phyloP scores from a whole-genome alignment of 805 yeast species.

The Saccharomycopsis javanensis region DNA sequence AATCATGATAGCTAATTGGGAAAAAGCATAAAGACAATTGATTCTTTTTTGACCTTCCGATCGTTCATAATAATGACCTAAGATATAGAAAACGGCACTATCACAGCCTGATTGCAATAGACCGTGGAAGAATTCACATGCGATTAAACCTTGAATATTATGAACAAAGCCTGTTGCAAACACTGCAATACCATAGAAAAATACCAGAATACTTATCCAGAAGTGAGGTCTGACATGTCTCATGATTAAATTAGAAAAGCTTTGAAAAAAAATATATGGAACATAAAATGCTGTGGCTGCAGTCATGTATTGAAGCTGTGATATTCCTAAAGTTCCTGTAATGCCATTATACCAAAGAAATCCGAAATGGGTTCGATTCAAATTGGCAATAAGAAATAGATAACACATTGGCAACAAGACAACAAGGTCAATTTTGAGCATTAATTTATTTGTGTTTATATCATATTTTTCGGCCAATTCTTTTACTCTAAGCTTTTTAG shows the following conservation, averaged over 20 bases:
- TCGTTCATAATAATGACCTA: conserved; percentile 34
- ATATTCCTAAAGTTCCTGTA: conserved; percentile 39
- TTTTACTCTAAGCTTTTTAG: conserved; percentile 19
- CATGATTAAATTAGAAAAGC: conserved; percentile 30
- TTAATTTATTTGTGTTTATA: conserved; percentile 41
- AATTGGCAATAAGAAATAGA: conserved; percentile 56
- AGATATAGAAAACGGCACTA: conserved; percentile 37
- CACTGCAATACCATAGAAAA: conserved; percentile 32
- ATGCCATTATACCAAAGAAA: conserved; percentile 62
- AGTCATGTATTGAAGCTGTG: conserved; percentile 49
- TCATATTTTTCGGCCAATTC: conserved; percentile 33
- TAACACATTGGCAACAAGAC: conserved; percentile 63
- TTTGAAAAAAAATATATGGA: conserved; percentile 16
- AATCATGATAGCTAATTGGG: conserved; percentile 3
- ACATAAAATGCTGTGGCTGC: conserved; percentile 22
- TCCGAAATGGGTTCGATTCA: conserved; percentile 67
- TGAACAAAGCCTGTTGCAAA: conserved; percentile 36
- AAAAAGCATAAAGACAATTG: conserved; percentile 22
- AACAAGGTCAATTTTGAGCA: conserved; percentile 54
- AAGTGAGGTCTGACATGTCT: conserved; percentile 33
- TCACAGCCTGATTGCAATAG: conserved; percentile 36
- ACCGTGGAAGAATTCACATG: conserved; percentile 36
- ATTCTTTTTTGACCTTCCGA: conserved; percentile 34
- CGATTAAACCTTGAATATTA: conserved; percentile 31
- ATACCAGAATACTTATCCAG: conserved; percentile 33